These are phyloP conservation scores for Pseudogymnoascus sp. DNA, from an alignment of 2,329 filamentous ascomycete genomes.

Conservation along the genomic window DNA sequence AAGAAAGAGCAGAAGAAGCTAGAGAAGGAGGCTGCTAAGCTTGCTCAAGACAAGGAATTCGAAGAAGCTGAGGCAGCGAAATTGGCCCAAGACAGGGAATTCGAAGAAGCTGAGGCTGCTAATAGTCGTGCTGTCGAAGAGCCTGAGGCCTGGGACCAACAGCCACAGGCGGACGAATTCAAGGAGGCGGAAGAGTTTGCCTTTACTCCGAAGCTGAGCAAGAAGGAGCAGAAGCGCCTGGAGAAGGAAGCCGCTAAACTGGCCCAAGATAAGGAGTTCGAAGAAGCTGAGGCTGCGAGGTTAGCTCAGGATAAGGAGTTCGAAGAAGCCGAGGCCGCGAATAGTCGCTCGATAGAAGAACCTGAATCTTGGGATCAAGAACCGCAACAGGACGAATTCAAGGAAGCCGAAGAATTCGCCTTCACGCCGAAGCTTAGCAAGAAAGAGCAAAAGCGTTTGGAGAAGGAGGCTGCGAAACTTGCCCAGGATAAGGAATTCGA, in stretches of 20 bases:
- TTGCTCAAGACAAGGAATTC: not conserved
- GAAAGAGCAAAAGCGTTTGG: conserved; percentile 21
- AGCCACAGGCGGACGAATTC: not conserved
- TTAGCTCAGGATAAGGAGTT: not conserved
- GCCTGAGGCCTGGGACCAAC: not conserved
- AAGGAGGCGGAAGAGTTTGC: conserved; percentile 17
- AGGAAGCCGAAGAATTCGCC: conserved; percentile 16
- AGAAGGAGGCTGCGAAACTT: conserved; percentile 28
- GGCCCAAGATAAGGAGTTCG: not conserved
- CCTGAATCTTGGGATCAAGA: not conserved
- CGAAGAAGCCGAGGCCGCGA: not conserved
- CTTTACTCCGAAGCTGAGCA: not conserved
- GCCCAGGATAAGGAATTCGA: not conserved
- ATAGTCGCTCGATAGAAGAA: not conserved
- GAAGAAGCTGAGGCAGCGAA: not conserved
- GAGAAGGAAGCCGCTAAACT: not conserved
- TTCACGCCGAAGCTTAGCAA: not conserved
- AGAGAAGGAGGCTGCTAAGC: not conserved
- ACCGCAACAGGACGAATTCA: not conserved
- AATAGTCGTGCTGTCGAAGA: not conserved
- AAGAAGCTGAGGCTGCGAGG: not conserved
- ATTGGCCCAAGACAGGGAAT: not conserved
- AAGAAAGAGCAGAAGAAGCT: conserved; percentile 6
- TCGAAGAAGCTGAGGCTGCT: not conserved
- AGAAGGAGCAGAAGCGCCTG: not conserved